Evolutionary conservation across 257 asterid genomes (phyloP).

Genomic region (Solanum medicagineum): DNA sequence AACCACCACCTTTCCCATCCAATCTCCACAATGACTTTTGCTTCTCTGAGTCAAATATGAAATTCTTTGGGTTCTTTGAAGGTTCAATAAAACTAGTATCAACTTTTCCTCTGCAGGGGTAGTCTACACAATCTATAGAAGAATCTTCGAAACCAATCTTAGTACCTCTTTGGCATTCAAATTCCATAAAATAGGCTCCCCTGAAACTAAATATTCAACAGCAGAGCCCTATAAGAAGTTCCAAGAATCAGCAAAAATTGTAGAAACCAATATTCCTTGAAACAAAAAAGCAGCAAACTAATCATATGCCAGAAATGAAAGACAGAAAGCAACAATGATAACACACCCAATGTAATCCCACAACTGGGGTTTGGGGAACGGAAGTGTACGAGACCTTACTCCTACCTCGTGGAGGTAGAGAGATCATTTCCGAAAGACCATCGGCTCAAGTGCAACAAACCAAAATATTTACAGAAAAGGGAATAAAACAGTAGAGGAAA

Average conservation of each 20-base stretch:
- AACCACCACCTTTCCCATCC: conserved; percentile 15
- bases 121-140: conserved; percentile 20
- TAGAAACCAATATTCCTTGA: background rate
- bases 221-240: background rate
- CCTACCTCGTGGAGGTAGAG: background rate
- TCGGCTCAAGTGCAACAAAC: background rate
- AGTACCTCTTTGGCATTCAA: conserved; percentile 66
- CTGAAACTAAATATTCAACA: background rate
- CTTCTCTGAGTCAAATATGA: conserved; percentile 14
- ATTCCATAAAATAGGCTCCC: conserved; percentile 62
- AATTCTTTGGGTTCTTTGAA: background rate
- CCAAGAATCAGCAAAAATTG: background rate
- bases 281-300: background rate
- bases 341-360: background rate
- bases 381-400: background rate
- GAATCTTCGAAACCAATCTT: conserved; percentile 17
- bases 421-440: background rate
- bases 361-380: background rate
- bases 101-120: conserved; percentile 9
- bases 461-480: background rate
- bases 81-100: conserved; percentile 15
- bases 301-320: background rate
- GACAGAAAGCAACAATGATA: background rate
- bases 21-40: conserved; percentile 7
- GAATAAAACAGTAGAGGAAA: background rate